A percentile compares a stretch with the other conserved stretches of the same genome.
These are phyloP conservation scores for Malania oleifera DNA, from an alignment of 164 flowering plant species.

Conservation along the genomic window DNA sequence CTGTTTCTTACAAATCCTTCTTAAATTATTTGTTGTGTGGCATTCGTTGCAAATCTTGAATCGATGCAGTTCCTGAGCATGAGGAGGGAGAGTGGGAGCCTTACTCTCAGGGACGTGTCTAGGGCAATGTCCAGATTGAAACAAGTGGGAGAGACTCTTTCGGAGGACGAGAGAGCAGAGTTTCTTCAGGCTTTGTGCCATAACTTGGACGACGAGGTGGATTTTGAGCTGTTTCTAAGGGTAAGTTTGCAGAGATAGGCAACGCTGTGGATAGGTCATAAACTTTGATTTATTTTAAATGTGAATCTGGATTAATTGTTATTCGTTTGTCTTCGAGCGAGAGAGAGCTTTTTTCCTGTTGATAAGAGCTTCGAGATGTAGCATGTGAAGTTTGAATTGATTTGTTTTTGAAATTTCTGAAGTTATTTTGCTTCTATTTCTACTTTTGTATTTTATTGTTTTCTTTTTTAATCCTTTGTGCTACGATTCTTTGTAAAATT, in stretches of 20 bases:
- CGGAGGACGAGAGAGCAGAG: slow-evolving; percentile 57
- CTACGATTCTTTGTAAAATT: too few relatives aligned
- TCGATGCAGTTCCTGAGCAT: slow-evolving; percentile 52
- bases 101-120: slow-evolving; percentile 54
- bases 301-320: not conserved
- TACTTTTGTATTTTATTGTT: not conserved
- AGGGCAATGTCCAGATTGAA: slow-evolving; percentile 72
- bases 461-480: not conserved
- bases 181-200: slow-evolving; percentile 43
- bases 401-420: not conserved
- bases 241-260: slow-evolving; percentile 24
- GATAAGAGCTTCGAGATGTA: too few relatives aligned
- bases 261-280: not conserved
- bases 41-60: not conserved
- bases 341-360: not conserved
- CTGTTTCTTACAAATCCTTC: not conserved
- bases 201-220: slow-evolving; percentile 57
- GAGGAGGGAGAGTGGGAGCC: slow-evolving; percentile 63
- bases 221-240: slow-evolving; percentile 82
- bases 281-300: not conserved
- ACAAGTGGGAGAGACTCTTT: slow-evolving; percentile 72
- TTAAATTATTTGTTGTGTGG: slow-evolving; percentile 10
- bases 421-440: not conserved
- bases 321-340: not conserved
- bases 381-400: not conserved